phyloP scores from a whole-genome alignment of 2,329 filamentous ascomycete genomes.

The Colletotrichum sp. region DNA sequence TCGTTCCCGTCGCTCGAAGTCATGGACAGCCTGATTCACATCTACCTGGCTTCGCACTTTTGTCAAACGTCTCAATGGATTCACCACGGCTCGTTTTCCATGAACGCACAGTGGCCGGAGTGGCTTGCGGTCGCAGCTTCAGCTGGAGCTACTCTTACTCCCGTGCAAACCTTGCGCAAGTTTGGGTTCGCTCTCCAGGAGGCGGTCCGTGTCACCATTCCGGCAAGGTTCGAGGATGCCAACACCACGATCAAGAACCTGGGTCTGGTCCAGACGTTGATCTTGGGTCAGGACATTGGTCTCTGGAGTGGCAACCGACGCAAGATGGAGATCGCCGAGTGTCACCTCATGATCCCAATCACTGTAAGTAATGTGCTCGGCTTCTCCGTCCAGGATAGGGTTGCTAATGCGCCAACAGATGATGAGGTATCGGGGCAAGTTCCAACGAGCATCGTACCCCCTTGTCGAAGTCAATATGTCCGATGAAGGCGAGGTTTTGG shows the following conservation, averaged over 20 bases:
- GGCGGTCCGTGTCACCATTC: conserved; percentile 45
- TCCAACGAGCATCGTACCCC: conserved; percentile 60
- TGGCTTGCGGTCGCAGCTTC: conserved; percentile 65
- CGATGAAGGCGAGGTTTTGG: conserved; percentile 61
- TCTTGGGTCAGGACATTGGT: conserved; percentile 54
- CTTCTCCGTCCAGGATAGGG: neutral
- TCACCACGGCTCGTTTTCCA: conserved; percentile 64
- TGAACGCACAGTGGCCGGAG: conserved; percentile 61
- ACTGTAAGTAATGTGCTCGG: conserved; percentile 38
- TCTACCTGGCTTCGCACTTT: conserved; percentile 61
- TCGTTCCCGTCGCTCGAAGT: conserved; percentile 68
- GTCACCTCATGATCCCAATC: conserved; percentile 49
- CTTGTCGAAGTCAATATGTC: conserved; percentile 53
- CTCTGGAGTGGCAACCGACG: conserved; percentile 60
- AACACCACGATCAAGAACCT: conserved; percentile 51
- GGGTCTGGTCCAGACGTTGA: conserved; percentile 53
- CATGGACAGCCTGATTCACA: conserved; percentile 66
- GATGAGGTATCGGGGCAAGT: conserved; percentile 62
- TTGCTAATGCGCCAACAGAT: conserved; percentile 38
- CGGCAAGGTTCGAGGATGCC: conserved; percentile 49
- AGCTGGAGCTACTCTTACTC: conserved; percentile 64
- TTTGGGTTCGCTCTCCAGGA: conserved; percentile 64
- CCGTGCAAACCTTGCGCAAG: conserved; percentile 62
- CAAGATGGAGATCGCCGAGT: conserved; percentile 63
- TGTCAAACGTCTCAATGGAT: conserved; percentile 65